These are phyloP conservation scores for Diutina neorugosa DNA, from an alignment of 1,139 yeast genomes.

Conservation along the genomic window DNA sequence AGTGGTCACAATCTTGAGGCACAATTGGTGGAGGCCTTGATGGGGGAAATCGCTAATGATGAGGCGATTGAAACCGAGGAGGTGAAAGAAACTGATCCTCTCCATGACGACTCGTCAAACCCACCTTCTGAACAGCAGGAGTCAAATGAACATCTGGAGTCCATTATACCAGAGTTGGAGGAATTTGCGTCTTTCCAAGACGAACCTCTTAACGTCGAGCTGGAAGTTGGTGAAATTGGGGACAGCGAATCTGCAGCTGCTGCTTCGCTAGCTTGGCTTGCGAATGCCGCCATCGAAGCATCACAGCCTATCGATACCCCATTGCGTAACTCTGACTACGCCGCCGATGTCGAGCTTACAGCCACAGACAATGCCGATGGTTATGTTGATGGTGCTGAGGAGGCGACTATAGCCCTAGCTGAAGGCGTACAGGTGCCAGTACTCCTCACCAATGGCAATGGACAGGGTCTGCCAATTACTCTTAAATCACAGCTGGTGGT, in stretches of 20 bases:
- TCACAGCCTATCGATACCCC: neutral
- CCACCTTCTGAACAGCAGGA: neutral
- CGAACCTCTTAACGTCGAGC: neutral
- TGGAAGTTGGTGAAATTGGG: neutral
- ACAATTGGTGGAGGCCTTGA: slow-evolving; percentile 7
- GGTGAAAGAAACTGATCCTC: too few relatives aligned
- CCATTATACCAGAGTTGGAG: neutral
- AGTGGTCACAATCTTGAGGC: slow-evolving; percentile 13
- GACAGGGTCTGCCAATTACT: neutral
- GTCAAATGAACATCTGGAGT: neutral
- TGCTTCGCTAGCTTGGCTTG: neutral
- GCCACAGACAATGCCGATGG: neutral
- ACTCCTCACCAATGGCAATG: neutral
- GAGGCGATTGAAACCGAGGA: neutral
- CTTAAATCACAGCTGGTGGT: neutral
- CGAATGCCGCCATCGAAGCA: neutral
- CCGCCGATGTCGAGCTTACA: neutral
- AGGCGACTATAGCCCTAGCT: neutral
- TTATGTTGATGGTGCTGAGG: neutral
- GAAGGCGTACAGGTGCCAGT: neutral
- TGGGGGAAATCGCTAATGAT: slow-evolving; percentile 8
- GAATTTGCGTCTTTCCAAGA: neutral
- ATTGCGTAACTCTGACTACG: neutral
- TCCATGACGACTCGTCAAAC: neutral
- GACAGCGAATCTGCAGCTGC: neutral